Evolutionary conservation across 2,329 filamentous ascomycete genomes (phyloP).

Genomic region (Microdochium bolleyi): DNA sequence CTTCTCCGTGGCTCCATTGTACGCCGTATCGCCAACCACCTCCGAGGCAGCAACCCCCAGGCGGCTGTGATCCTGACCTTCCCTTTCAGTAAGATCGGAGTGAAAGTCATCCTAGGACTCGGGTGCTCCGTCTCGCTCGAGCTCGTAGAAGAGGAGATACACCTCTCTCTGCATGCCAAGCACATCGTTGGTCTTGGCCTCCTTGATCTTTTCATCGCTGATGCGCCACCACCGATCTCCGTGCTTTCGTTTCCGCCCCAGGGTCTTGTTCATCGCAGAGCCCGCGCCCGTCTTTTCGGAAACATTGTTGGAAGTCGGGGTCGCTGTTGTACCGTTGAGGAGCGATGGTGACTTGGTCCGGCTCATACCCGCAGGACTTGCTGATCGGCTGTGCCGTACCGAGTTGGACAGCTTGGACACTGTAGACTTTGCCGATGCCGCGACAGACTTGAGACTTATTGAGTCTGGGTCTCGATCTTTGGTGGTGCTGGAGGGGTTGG

Average conservation of each 20-base stretch:
- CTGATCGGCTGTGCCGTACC: slow-evolving; percentile 19
- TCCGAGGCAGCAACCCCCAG: background rate
- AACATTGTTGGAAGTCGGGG: slow-evolving; percentile 2
- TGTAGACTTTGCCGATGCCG: slow-evolving; percentile 47
- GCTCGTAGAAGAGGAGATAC: slow-evolving; percentile 92
- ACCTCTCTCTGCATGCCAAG: slow-evolving; percentile 92
- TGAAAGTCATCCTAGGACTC: slow-evolving; percentile 6
- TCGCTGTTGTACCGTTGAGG: slow-evolving; percentile 9
- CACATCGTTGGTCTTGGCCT: slow-evolving; percentile 87
- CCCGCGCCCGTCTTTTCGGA: slow-evolving; percentile 7
- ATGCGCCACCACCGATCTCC: slow-evolving; percentile 93
- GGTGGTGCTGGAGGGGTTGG: slow-evolving; percentile 9
- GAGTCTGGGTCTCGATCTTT: slow-evolving; percentile 38
- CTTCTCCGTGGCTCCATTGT: background rate
- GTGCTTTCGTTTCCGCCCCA: slow-evolving; percentile 48
- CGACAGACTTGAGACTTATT: slow-evolving; percentile 46
- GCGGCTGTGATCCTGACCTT: background rate
- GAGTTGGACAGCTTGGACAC: slow-evolving; percentile 39
- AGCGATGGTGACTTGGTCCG: slow-evolving; percentile 9
- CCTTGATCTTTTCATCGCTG: slow-evolving; percentile 93
- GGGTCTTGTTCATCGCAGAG: slow-evolving; percentile 13
- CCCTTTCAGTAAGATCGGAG: background rate
- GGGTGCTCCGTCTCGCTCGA: slow-evolving; percentile 45
- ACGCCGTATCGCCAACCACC: background rate
- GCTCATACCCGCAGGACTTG: slow-evolving; percentile 15